Evolutionary conservation across 1,284 basidiomycete genomes (phyloP), one percentile per base, ranked within the genome.

Genomic region (Athelia psychrophila): DNA sequence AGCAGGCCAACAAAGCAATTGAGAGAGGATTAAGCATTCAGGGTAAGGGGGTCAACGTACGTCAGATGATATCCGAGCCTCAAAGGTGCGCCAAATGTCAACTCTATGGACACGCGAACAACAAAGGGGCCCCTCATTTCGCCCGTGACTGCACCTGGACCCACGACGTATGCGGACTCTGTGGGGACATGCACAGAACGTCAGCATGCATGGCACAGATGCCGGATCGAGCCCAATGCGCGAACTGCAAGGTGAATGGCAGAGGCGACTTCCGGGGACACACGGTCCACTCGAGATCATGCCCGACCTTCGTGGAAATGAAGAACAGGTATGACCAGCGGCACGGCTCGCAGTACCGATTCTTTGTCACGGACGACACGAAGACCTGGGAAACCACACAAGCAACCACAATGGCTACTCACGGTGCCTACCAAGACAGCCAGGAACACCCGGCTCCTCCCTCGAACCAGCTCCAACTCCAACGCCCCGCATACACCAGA

Each of bases 1-100:
- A 51, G 59, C 19, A 55, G 51, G 35, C 60, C 51, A 10, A 54
- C 30, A 2, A 38, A 4, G 33, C 44, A 4, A 54, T 54, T 3
- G 12, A 13, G 10, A 19, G 6, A 8, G 49, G 52, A 2, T 27
- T 54, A 12, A 20, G 18, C 25, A 54, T 54, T 10, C 40, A 44
- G 8, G 42, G 52, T 20, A 54, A 35, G 35, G 19, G 35, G 38
- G 52, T 51, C 20, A 32, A 32, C 23, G 51, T 23, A n/a, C 18
- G 48, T 18, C 50, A 53, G 32, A n/a, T 50, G n/a, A 22, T 30
- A 15, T n/a, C 24, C 19, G 48, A 50, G 20, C 33, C 47, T 3
- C 13, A 27, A 18, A 22, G 51, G 22, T 53, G 48, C 27, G 38
- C 49, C 2, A 53, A 53, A 30, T 53, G 51, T 25, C 51, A 53